phyloP scores from a whole-genome alignment of 2,329 filamentous ascomycete genomes.

The Fusarium anthophilum region DNA sequence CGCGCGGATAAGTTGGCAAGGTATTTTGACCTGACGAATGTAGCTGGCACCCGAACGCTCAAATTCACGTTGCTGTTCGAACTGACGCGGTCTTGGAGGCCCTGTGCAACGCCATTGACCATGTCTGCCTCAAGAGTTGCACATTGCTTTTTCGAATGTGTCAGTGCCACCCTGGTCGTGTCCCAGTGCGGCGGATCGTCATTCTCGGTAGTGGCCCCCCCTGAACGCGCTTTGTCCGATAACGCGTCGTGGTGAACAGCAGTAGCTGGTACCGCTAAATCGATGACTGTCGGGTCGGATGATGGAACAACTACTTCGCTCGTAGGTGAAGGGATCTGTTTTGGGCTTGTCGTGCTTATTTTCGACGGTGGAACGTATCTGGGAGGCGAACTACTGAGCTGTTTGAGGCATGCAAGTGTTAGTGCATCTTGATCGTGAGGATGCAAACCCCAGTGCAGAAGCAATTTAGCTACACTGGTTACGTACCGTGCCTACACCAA shows the following conservation, averaged over 20 bases:
- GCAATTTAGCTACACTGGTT: constrained; percentile 25
- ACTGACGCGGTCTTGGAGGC: constrained; percentile 26
- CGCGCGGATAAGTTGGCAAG: constrained; percentile 17
- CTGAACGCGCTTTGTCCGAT: constrained; percentile 16
- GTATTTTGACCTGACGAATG: constrained; percentile 1
- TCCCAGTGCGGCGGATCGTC: constrained; percentile 39
- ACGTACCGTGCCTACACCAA: constrained; percentile 54
- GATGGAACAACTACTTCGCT: constrained; percentile 16
- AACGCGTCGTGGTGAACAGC: constrained; percentile 28
- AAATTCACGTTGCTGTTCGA: background rate
- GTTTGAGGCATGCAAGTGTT: constrained; percentile 13
- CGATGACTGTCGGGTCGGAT: constrained; percentile 1
- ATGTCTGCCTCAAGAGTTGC: constrained; percentile 18
- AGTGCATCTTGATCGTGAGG: constrained; percentile 13
- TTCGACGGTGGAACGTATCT: constrained; percentile 11
- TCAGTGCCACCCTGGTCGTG: constrained; percentile 42
- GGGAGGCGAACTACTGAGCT: constrained; percentile 34
- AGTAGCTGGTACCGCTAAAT: background rate
- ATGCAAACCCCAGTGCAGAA: constrained; percentile 26
- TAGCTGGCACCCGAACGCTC: background rate
- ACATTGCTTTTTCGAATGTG: constrained; percentile 41
- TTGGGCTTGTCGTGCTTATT: background rate
- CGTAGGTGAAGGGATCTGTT: constrained; percentile 7
- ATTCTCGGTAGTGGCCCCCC: constrained; percentile 33
- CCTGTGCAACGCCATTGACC: constrained; percentile 12